Base-by-base conservation (phyloP, 208 protist genomes). In the Crithidia fasciculata region DNA sequence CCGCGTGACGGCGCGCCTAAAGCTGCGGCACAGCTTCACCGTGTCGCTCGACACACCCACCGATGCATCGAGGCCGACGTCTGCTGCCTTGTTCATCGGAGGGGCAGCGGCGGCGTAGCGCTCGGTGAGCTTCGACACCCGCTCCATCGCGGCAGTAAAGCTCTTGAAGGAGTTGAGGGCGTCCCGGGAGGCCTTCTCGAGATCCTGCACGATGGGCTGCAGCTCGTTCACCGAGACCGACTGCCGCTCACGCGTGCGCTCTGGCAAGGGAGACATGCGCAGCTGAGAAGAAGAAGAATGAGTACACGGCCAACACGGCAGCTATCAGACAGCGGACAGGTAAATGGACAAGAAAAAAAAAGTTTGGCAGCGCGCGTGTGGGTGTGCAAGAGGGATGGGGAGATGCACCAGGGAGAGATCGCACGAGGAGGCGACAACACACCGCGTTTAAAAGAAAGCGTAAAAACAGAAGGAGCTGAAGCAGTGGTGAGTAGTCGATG, bases 41-140 rank as follows among this genome's bases (percentile, higher is more conserved):
- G 16, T 37, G 16, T 63, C 59, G 8, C 41, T 39, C 5, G 43
- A 8, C 6, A 36, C 41, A 4, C 12, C 59, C 5, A 50, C 15
- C 7, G 59, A 63, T 3, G 59, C 41, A 18, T 63, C 59, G 41
- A 63, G 59, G 16, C 59, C 59, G 41, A 63, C 59, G 39, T 19
- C 41, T 3, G 5, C 41, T 2, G 59, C 59, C 5, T 19, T 50
- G 36, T 15, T n/a, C 4, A 41, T 6, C 5, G 43, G 28, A 4
- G 59, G 59, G 18, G 50, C 37, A n/a, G 36, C 8, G n/a, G 13
- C 37, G 13, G 18, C 59, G 7, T 39, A 50, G 12, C 36, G 39
- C 5, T 50, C 41, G 10, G 45, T 37, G 41, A 63, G 59, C 2
- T 50, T 8, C 2, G 59, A 37, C 5, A 50, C 41, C 18, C 18